Evolutionary conservation across 2,329 filamentous ascomycete species (phyloP).

Genomic region (Spiromastix sp.): DNA sequence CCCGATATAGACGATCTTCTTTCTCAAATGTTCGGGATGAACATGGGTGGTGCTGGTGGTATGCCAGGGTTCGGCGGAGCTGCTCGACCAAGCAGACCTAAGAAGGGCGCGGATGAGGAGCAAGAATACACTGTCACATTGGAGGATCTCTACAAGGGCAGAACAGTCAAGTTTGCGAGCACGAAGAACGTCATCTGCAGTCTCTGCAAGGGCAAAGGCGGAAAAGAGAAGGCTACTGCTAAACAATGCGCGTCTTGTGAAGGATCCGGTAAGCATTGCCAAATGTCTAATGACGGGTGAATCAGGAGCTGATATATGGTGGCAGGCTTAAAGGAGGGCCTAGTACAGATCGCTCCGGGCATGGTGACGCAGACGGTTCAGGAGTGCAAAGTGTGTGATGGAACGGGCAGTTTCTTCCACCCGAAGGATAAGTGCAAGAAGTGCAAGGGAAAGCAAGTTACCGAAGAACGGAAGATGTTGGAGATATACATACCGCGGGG

Average conservation of each 20-base stretch:
- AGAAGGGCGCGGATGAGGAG: slow-evolving; percentile 12
- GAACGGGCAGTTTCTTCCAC: slow-evolving; percentile 77
- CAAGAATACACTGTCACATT: slow-evolving; percentile 67
- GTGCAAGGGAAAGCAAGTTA: slow-evolving; percentile 87
- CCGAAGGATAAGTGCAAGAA: slow-evolving; percentile 98
- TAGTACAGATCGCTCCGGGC: slow-evolving; percentile 77
- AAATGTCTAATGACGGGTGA: background rate
- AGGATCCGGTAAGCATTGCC: slow-evolving; percentile 49
- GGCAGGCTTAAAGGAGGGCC: slow-evolving; percentile 57
- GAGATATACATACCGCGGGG: slow-evolving; percentile 94
- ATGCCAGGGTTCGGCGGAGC: slow-evolving; percentile 44
- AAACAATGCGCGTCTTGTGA: slow-evolving; percentile 74
- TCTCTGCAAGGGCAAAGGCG: slow-evolving; percentile 78
- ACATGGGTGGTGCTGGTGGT: slow-evolving; percentile 39
- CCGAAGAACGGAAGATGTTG: slow-evolving; percentile 82
- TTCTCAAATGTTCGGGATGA: slow-evolving; percentile 68
- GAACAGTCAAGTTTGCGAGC: slow-evolving; percentile 92
- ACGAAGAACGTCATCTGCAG: slow-evolving; percentile 88
- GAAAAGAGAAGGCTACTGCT: slow-evolving; percentile 83
- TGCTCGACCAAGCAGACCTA: slow-evolving; percentile 46
- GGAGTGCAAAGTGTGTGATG: slow-evolving; percentile 71
- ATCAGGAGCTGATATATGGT: slow-evolving; percentile 7
- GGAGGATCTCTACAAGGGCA: slow-evolving; percentile 96
- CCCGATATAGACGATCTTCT: slow-evolving; percentile 83
- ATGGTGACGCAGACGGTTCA: slow-evolving; percentile 73